These are phyloP conservation scores for Candida ulmi DNA, from an alignment of 805 yeast genomes.

Conservation along the genomic window DNA sequence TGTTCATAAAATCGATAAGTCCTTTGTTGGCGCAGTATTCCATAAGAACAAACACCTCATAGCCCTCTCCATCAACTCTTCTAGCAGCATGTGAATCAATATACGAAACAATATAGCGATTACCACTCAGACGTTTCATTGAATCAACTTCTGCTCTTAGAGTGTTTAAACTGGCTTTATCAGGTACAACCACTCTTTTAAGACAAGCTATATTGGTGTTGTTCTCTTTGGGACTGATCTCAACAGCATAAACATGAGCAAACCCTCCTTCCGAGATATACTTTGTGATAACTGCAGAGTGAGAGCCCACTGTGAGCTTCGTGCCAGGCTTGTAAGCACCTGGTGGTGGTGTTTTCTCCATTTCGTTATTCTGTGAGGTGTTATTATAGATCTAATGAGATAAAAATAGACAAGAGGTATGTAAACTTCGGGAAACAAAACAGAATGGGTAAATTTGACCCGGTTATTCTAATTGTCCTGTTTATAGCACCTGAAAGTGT, in stretches of 20 bases:
- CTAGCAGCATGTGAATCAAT: constrained; percentile 94
- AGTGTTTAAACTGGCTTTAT: constrained; percentile 73
- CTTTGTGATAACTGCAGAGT: constrained; percentile 57
- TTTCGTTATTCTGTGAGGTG: not conserved
- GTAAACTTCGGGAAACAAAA: too few species aligned
- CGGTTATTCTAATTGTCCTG: too few species aligned
- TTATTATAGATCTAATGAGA: not conserved
- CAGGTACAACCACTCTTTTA: constrained; percentile 94
- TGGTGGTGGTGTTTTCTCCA: constrained; percentile 41
- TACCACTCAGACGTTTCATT: constrained; percentile 82
- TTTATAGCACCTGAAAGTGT: too few species aligned
- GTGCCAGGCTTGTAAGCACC: constrained; percentile 74
- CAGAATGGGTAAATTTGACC: too few species aligned
- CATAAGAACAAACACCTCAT: constrained; percentile 77
- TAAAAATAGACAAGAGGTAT: too few species aligned
- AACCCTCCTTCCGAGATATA: constrained; percentile 90
- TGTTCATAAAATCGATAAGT: constrained; percentile 73
- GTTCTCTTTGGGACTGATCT: constrained; percentile 53
- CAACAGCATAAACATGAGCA: constrained; percentile 88
- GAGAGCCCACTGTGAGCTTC: constrained; percentile 76
- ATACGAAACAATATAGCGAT: constrained; percentile 77
- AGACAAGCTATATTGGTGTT: constrained; percentile 65
- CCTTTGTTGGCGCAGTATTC: constrained; percentile 75
- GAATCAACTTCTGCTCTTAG: constrained; percentile 96
- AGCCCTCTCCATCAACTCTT: constrained; percentile 44